A percentile compares a stretch with the other conserved stretches of the same genome.
phyloP scores from a whole-genome alignment of 2,329 filamentous ascomycete species.

The Fusarium pseudograminearum region DNA sequence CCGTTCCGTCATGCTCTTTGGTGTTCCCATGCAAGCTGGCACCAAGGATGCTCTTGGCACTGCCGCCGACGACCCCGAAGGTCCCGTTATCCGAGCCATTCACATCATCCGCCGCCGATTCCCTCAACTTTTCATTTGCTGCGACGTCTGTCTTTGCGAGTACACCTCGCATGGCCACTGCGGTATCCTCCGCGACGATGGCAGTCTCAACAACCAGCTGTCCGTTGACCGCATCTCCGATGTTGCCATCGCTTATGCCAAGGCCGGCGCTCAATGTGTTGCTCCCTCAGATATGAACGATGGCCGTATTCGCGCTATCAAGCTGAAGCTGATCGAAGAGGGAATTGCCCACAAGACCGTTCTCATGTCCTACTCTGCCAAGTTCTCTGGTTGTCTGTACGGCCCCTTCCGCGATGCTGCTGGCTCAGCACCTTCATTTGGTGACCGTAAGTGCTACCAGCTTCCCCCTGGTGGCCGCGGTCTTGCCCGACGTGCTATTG shows the following conservation, averaged over 20 bases:
- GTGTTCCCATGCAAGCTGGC: conserved; percentile 83
- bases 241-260: conserved; percentile 97
- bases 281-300: conserved; percentile 99
- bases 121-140: conserved; percentile 89
- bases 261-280: conserved; percentile 94
- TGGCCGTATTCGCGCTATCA: conserved; percentile 95
- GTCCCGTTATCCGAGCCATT: conserved; percentile 90
- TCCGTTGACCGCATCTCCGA: conserved; percentile 96
- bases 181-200: conserved; percentile 93
- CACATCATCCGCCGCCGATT: conserved; percentile 86
- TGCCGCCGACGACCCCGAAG: conserved; percentile 89
- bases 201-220: conserved; percentile 89
- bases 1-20: conserved; percentile 93
- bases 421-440: conserved; percentile 89
- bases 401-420: conserved; percentile 97
- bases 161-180: conserved; percentile 99
- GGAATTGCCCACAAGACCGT: conserved; percentile 91
- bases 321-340: conserved; percentile 95
- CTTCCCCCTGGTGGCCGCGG: conserved; percentile 92
- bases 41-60: conserved; percentile 94
- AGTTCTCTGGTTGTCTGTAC: conserved; percentile 96
- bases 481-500: conserved; percentile 89
- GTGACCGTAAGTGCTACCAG: conserved; percentile 97
- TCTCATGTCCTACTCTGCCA: conserved; percentile 98
- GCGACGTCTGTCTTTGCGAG: conserved; percentile 97